Evolutionary conservation across 176 grass and related monocot genomes (phyloP).

Genomic region (Oryza coarctata): DNA sequence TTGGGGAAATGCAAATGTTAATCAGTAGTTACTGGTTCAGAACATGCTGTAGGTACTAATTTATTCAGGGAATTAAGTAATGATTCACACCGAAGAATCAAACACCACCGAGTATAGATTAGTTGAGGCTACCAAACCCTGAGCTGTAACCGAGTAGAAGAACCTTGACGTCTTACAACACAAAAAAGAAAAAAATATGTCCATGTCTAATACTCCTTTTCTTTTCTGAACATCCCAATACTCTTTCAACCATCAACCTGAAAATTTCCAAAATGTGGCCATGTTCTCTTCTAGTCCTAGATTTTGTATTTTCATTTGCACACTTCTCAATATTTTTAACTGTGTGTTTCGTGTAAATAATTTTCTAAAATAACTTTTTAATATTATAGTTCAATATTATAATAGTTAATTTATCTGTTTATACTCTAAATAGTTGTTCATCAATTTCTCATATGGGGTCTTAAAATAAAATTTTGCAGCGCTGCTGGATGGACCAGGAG

Average conservation of each 20-base stretch:
- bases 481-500: background rate
- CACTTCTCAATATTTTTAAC: too few species aligned
- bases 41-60: background rate
- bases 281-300: too few species aligned
- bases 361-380: too few species aligned
- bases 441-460: too few species aligned
- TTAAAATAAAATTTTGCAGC: too few species aligned
- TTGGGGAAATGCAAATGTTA: background rate
- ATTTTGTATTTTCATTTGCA: too few species aligned
- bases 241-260: background rate
- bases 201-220: background rate
- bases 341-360: too few species aligned
- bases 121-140: slow-evolving; percentile 24
- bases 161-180: background rate
- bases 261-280: background rate
- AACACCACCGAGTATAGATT: slow-evolving; percentile 9
- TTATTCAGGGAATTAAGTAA: slow-evolving; percentile 26
- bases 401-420: too few species aligned
- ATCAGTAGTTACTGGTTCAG: slow-evolving; percentile 18
- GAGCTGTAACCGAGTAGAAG: slow-evolving; percentile 36
- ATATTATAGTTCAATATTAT: too few species aligned
- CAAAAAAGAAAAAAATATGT: background rate
- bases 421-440: too few species aligned
- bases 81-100: slow-evolving; percentile 16
- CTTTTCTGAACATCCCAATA: background rate